Evolutionary conservation across 495 filamentous ascomycete genomes (phyloP), one percentile per base, ranked within the genome.

Genomic region (Neurospora africana): DNA sequence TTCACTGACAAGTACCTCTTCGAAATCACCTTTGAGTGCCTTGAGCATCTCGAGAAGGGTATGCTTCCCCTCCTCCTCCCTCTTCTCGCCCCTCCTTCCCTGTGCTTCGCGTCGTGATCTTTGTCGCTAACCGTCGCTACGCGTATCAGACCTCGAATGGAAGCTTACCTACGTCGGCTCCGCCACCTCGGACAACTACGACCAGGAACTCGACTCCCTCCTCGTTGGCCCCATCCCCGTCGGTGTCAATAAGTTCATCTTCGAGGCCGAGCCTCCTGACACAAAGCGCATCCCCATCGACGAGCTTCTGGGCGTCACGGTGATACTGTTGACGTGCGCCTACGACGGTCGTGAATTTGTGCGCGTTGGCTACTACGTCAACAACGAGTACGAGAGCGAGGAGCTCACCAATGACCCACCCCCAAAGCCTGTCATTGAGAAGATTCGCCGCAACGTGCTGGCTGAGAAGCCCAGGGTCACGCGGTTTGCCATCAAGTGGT

Each of bases 401-500:
- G 93, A 97, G 82, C 86, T 99, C 67, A 88, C 87, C 72, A 88
- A 89, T 33, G 93, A 97, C 71, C 96, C 95, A 15, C 95, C 96
- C 4, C 87, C 93, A 65, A 96, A 97, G 85, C 92, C 93, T 38
- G 87, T 94, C 76, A 91, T 97, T 71, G 96, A 98, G 78, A 91
- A 92, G 76, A 93, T 99, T 71, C 87, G 91, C 72, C 88, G 95
- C 70, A 97, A 95, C 76, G 91, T 99, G 36, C 87, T 99, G 37
- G 94, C 95, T 2, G 94, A 98, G 83, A 99, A 99, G 88, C 95
- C 95, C 4, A 87, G 95, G 79, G 95, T 99, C 23, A 99, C 95
- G 40, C 87, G 95, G 70, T 99, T 99, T 77, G 93, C 94, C n/a
- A 99, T 99, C 83, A 98, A 98, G 83, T 99, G 95, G 95, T 97